Percentiles rank a stretch among this genome's conserved stretches.
Conservation (phyloP, 2,329 filamentous ascomycete species). For the Trichocomaceae sp. region DNA sequence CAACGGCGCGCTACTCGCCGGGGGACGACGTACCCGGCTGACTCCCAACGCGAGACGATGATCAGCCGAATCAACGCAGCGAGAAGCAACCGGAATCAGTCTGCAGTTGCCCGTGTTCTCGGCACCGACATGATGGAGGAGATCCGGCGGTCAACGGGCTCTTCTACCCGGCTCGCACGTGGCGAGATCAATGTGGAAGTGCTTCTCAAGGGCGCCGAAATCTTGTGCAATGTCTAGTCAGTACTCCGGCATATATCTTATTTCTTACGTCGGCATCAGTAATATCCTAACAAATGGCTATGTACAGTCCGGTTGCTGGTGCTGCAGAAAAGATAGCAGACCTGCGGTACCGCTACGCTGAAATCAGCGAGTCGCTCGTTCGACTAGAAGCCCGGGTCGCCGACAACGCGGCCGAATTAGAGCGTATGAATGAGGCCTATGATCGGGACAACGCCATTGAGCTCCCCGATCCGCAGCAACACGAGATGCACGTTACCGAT, state of each 20-base stretch:
- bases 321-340: conserved; percentile 68
- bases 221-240: conserved; percentile 78
- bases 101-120: conserved; percentile 81
- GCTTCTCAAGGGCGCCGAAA: conserved; percentile 78
- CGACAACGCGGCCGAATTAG: conserved; percentile 67
- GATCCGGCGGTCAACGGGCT: conserved; percentile 57
- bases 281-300: not conserved
- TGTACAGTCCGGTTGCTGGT: conserved; percentile 62
- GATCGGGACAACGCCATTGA: conserved; percentile 51
- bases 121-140: conserved; percentile 80
- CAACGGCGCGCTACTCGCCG: conserved; percentile 42
- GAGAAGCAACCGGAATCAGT: conserved; percentile 60
- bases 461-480: conserved; percentile 24
- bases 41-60: conserved; percentile 34
- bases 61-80: conserved; percentile 43
- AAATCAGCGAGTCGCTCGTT: conserved; percentile 65
- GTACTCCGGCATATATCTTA: conserved; percentile 16
- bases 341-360: conserved; percentile 63
- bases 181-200: conserved; percentile 82
- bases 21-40: conserved; percentile 44
- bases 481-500: conserved; percentile 30
- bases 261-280: no score
- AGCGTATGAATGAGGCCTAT: conserved; percentile 60
- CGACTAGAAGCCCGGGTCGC: conserved; percentile 76
- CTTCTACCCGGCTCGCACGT: conserved; percentile 45